Base-by-base conservation (phyloP, 768 basidiomycete genomes). In the Serpula lacrymans region DNA sequence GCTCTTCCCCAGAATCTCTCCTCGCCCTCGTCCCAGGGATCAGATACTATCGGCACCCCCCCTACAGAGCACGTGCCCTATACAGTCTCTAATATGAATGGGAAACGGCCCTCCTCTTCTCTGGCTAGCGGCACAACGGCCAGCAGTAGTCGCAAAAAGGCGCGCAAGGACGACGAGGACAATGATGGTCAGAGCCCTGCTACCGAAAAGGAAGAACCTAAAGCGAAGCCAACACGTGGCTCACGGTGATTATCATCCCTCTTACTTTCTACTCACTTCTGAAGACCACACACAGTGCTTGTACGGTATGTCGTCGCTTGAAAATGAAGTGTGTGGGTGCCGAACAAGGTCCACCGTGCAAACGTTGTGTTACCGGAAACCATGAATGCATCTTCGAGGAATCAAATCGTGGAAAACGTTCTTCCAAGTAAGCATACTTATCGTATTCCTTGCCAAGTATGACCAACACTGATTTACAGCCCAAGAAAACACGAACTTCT, bases 361-460 rank as follows among this genome's bases (percentile, higher is more conserved):
- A 92, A 55, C 83, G 92, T 16, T 96, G 92, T 53, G 64, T 68
- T 33, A 55, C 80, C 0, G 84, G 87, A 14, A 78, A 78, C 49
- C 87, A 94, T 54, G 90, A 95, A 51, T 99, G 96, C 56, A 78
- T 96, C 31, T 98, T 99, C 48, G 93, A 98, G 66, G 95, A 97
- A 60, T 91, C 88, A 2, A 94, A 97, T 59, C 78, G 96, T 34
- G 96, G 96, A 29, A 95, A 94, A 60, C 80, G 89, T 9, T 80
- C 86, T 16, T 77, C 84, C 40, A 90, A 88, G 88, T 89, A 63
- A 49, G 75, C 16, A 37, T 16, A 34, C 16, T 33, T 43, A 39
- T 17, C 37, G 22, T 35, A 30, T 45, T 49, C 33, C 40, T 52
- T 43, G 29, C 23, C 39, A 49, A 54, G 45, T 54, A 52, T 59